These are phyloP conservation scores for Lagenidium giganteum DNA, from an alignment of 352 stramenopile genomes.

Conservation along the genomic window DNA sequence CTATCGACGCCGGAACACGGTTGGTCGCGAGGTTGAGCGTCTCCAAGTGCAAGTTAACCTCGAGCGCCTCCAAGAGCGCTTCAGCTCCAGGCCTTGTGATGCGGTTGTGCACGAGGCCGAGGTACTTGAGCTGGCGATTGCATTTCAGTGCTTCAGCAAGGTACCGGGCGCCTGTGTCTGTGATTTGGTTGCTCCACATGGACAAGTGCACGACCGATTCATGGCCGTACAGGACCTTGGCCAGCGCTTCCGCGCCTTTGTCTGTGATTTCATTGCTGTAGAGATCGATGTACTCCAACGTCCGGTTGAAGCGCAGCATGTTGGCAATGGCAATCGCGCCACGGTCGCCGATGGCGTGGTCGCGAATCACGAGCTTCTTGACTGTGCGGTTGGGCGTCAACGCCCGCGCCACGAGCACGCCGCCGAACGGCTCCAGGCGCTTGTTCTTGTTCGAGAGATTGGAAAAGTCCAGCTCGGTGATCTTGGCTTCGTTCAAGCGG, in stretches of 20 bases:
- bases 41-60: constrained; percentile 65
- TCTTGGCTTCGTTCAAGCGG: constrained; percentile 51
- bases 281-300: constrained; percentile 61
- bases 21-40: constrained; percentile 56
- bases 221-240: constrained; percentile 67
- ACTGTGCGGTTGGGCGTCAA: constrained; percentile 60
- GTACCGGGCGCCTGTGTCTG: constrained; percentile 34
- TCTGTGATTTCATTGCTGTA: constrained; percentile 70
- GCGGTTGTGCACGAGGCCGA: constrained; percentile 56
- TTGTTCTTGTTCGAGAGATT: constrained; percentile 51
- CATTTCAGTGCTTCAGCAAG: constrained; percentile 55
- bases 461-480: constrained; percentile 69
- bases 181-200: constrained; percentile 60
- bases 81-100: constrained; percentile 39
- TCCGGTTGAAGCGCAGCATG: constrained; percentile 68
- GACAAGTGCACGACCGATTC: constrained; percentile 54
- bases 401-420: constrained; percentile 56
- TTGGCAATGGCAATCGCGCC: constrained; percentile 57
- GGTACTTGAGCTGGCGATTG: constrained; percentile 56
- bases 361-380: constrained; percentile 50
- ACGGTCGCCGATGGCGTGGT: constrained; percentile 65
- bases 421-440: constrained; percentile 39
- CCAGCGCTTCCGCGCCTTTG: constrained; percentile 43
- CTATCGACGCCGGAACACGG: constrained; percentile 31
- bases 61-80: constrained; percentile 48